phyloP scores from a whole-genome alignment of 352 stramenopile species.

The Albugo laibachii region DNA sequence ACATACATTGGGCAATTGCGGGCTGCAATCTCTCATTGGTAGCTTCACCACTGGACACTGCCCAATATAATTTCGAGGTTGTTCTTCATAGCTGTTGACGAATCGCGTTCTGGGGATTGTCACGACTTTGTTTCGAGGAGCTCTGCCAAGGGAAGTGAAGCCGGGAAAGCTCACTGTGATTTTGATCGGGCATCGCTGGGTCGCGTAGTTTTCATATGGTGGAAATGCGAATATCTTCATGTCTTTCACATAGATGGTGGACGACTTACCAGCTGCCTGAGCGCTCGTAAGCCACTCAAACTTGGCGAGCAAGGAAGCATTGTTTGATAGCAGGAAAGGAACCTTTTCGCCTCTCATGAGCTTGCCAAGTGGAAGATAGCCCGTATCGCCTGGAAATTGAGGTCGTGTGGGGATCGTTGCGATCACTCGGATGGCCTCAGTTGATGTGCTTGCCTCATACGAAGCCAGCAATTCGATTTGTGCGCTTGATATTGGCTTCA shows the following conservation, averaged over 20 bases:
- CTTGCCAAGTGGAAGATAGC: background rate
- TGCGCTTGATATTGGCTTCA: background rate
- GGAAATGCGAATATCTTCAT: background rate
- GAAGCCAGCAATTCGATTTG: background rate
- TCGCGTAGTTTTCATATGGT: background rate
- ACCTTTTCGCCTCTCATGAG: background rate
- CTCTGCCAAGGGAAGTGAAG: background rate
- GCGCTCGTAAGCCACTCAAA: background rate
- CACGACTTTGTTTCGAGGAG: background rate
- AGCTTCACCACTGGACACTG: background rate
- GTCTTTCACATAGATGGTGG: background rate
- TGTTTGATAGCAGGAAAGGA: background rate
- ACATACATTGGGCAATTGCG: background rate
- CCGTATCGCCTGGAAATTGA: background rate
- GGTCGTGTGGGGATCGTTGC: background rate
- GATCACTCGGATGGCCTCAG: background rate
- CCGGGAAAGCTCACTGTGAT: background rate
- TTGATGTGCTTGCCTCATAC: background rate
- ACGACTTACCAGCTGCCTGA: background rate
- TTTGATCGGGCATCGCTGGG: background rate
- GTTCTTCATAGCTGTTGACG: background rate
- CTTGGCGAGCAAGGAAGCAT: background rate
- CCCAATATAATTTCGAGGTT: background rate
- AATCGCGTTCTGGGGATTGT: background rate
- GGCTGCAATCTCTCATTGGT: background rate